phyloP scores from a whole-genome alignment of 208 protist genomes.

The Trypanosomatidae sp. region DNA sequence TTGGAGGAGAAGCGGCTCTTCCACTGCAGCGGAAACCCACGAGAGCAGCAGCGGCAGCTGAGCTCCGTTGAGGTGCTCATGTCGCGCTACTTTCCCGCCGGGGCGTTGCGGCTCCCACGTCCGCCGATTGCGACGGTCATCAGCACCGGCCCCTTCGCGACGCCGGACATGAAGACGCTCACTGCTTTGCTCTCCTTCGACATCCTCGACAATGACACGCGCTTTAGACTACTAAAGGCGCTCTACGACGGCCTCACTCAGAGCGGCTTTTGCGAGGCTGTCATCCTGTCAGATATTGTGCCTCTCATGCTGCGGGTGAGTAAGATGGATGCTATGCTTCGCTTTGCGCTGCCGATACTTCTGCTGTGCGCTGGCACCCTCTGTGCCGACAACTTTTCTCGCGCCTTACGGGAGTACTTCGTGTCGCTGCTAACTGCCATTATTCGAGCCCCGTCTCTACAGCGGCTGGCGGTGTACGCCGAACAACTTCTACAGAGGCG shows the following conservation, averaged over 20 bases:
- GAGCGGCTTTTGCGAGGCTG: constrained; percentile 32
- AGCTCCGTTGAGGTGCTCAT: constrained; percentile 24
- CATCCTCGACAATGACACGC: constrained; percentile 34
- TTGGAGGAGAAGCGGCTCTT: constrained; percentile 34
- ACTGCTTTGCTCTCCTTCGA: constrained; percentile 31
- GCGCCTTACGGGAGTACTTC: constrained; percentile 41
- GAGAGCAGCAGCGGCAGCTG: constrained; percentile 27
- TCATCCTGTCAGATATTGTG: constrained; percentile 40
- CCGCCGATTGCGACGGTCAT: constrained; percentile 30
- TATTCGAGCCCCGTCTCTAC: constrained; percentile 24
- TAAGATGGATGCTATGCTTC: constrained; percentile 37
- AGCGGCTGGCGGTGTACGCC: constrained; percentile 27
- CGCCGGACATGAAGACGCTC: constrained; percentile 38
- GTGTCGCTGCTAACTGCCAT: constrained; percentile 32
- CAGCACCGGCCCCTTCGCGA: constrained; percentile 43
- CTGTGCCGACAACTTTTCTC: constrained; percentile 26
- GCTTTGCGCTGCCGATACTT: constrained; percentile 53
- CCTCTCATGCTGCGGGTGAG: constrained; percentile 51
- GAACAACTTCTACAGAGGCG: constrained; percentile 53
- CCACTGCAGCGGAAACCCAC: constrained; percentile 30
- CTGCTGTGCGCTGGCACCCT: constrained; percentile 34
- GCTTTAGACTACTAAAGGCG: constrained; percentile 38
- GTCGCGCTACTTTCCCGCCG: constrained; percentile 39
- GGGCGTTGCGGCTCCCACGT: constrained; percentile 25
- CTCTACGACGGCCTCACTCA: constrained; percentile 39